Conservation (phyloP, 148 eudicot genomes). For the Fallopia convolvulus region DNA sequence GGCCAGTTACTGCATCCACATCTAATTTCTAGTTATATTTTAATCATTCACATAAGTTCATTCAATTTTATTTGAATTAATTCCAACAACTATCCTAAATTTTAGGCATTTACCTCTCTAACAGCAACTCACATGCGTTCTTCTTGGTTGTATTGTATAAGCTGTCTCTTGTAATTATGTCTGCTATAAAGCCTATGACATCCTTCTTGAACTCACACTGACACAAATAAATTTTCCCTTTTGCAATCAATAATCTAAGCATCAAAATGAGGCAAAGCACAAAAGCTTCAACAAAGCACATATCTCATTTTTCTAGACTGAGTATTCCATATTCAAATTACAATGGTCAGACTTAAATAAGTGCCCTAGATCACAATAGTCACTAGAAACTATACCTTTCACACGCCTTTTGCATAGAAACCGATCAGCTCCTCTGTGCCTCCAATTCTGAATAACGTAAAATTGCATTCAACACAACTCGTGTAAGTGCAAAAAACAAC, state of each 20-base stretch:
- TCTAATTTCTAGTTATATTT: not conserved
- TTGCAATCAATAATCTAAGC: not conserved
- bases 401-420: not conserved
- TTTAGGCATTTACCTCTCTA: not conserved
- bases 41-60: not conserved
- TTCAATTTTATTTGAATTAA: not conserved
- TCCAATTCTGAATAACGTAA: not conserved
- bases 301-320: not conserved
- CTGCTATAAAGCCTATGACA: not conserved
- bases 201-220: not conserved
- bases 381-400: not conserved
- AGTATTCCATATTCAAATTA: not conserved
- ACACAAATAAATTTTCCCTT: not conserved
- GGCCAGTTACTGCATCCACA: not conserved
- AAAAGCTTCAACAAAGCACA: constrained; percentile 1
- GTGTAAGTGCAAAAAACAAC: not conserved
- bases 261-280: not conserved
- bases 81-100: constrained; percentile 1
- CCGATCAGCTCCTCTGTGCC: not conserved
- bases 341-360: not conserved
- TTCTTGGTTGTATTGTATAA: not conserved
- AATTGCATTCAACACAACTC: not conserved
- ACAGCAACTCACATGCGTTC: not conserved
- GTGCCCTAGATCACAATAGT: not conserved
- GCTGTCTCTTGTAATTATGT: not conserved